Evolutionary conservation across 2,329 filamentous ascomycete genomes (phyloP).

Genomic region (Fusarium nisikadoi): DNA sequence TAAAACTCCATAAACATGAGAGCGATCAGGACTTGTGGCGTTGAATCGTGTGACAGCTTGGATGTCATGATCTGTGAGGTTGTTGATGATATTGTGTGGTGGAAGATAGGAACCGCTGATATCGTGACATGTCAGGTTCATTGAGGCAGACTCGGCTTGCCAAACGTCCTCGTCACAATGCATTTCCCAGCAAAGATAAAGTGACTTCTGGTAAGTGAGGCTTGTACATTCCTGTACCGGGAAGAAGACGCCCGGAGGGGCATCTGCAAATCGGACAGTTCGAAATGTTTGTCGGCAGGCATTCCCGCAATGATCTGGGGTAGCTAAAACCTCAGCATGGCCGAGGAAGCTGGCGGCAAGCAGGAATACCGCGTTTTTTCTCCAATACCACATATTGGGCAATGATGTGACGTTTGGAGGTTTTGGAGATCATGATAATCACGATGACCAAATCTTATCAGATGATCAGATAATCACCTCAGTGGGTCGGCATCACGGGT

Average conservation of each 20-base stretch:
- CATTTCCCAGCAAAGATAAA: conserved; percentile 9
- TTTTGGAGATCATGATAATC: not conserved
- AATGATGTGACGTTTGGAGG: not conserved
- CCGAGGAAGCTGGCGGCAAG: rapidly evolving
- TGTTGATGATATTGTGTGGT: not conserved
- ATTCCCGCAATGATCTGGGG: not conserved
- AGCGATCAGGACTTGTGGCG: not conserved
- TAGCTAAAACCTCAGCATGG: rapidly evolving
- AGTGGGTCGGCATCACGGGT: conserved; percentile 20
- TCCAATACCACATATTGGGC: not conserved
- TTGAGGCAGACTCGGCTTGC: not conserved
- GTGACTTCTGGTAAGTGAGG: not conserved
- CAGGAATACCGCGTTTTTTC: rapidly evolving
- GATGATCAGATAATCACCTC: conserved; percentile 21
- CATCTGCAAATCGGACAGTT: conserved; percentile 11
- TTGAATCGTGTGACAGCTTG: not conserved
- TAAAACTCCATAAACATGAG: not conserved
- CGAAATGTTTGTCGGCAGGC: conserved; percentile 22
- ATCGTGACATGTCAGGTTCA: conserved; percentile 5
- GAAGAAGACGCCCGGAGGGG: conserved; percentile 5
- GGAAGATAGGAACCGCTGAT: not conserved
- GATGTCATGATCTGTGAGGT: not conserved
- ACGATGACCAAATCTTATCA: not conserved
- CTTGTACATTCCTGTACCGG: conserved; percentile 6
- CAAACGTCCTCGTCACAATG: not conserved